A percentile compares a stretch with the other conserved stretches of the same genome.
These are phyloP conservation scores for Cardamine chenopodiifolia DNA, from an alignment of 345 rosid genomes.

Conservation along the genomic window DNA sequence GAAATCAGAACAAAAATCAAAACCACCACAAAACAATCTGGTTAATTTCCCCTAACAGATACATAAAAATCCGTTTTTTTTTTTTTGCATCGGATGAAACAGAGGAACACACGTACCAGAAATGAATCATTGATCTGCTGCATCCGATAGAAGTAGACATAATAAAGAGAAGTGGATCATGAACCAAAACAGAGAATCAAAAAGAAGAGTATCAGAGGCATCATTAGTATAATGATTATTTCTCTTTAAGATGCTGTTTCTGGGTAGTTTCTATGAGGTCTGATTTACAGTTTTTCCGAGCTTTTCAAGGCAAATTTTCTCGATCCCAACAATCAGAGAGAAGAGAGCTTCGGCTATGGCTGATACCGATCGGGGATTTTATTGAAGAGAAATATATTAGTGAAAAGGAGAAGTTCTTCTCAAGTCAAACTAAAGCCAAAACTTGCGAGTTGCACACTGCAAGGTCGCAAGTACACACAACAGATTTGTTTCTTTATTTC, in stretches of 20 bases:
- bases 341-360: conserved; percentile 36
- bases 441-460: conserved; percentile 37
- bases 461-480: conserved; percentile 37
- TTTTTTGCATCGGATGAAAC: neutral
- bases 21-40: neutral
- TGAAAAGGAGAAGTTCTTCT: conserved; percentile 31
- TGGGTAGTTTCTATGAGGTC: conserved; percentile 34
- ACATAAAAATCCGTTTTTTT: conserved; percentile 4
- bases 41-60: neutral
- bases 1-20: conserved; percentile 23
- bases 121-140: conserved; percentile 25
- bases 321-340: conserved; percentile 38
- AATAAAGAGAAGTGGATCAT: conserved; percentile 1
- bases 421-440: conserved; percentile 44
- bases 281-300: conserved; percentile 25
- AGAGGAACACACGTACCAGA: conserved; percentile 27
- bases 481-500: neutral
- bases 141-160: conserved; percentile 9
- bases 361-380: conserved; percentile 17
- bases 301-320: conserved; percentile 15
- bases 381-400: neutral
- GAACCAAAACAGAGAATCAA: conserved; percentile 1
- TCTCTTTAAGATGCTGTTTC: conserved; percentile 33
- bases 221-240: neutral
- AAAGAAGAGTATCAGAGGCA: conserved; percentile 22